Evolutionary conservation across 257 asterid genomes (phyloP).

Genomic region (Linaria vulgaris): DNA sequence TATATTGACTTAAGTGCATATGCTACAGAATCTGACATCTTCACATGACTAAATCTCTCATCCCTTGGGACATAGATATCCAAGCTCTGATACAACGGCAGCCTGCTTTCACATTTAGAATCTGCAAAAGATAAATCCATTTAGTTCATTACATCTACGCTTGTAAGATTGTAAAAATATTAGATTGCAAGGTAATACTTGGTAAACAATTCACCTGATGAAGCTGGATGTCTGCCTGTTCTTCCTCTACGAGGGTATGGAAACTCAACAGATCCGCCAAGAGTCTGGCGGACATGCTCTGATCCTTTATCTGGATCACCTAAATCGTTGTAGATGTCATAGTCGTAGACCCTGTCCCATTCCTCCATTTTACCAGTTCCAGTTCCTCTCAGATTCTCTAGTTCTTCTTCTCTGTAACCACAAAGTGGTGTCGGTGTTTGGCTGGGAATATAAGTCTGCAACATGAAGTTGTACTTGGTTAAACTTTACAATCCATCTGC

Average conservation of each 20-base stretch:
- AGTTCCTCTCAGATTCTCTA: conserved; percentile 57
- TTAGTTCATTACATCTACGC: background rate
- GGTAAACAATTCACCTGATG: conserved; percentile 40
- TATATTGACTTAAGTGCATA: conserved; percentile 63
- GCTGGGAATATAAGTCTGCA: conserved; percentile 68
- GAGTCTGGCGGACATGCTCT: conserved; percentile 49
- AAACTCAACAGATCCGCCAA: conserved; percentile 64
- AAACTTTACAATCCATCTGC: background rate
- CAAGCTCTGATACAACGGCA: conserved; percentile 52
- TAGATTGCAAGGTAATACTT: background rate
- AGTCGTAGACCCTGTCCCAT: conserved; percentile 77
- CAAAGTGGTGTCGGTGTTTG: conserved; percentile 61
- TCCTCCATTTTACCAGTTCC: conserved; percentile 67
- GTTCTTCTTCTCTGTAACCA: conserved; percentile 61
- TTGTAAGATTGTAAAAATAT: background rate
- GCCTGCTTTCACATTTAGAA: conserved; percentile 65
- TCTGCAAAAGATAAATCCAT: conserved; percentile 34
- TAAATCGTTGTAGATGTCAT: conserved; percentile 66
- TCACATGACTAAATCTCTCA: conserved; percentile 69
- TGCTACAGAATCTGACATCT: conserved; percentile 71
- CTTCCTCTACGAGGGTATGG: conserved; percentile 88
- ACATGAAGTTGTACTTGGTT: background rate
- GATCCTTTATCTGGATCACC: conserved; percentile 70
- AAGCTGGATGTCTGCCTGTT: conserved; percentile 60
- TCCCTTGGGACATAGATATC: conserved; percentile 77